Evolutionary conservation across 2,329 filamentous ascomycete genomes (phyloP), one percentile per base, ranked within the genome.

Genomic region (Didymella pomorum): DNA sequence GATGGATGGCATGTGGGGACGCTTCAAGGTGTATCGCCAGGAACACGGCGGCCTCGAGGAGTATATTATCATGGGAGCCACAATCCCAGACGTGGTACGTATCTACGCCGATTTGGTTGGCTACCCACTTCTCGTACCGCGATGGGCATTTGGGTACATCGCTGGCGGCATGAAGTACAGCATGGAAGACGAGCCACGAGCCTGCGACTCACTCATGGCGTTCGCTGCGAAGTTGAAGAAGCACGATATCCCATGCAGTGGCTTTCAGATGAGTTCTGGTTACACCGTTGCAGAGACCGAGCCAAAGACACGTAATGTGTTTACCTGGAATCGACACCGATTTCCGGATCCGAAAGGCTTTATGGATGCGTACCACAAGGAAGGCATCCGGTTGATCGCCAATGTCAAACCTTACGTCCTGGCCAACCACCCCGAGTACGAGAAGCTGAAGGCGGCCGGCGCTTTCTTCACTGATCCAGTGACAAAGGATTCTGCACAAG

Each of bases 341-440:
- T 92, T 92, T 69, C 88, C 89, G 0, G 83, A 91, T 52, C 89
- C 89, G 0, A 82, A 87, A 53, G 84, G 76, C 0, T 91, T 88
- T 75, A 83, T 88, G 29, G 77, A 81, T 10, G 82, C 85, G 44
- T 89, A 86, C 62, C 88, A 89, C 68, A 78, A 79, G 37, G 81
- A 84, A 18, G 89, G 89, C 0, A 88, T 92, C 62, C 81, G 89
- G 0, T 78, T 91, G 9, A 82, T 92, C 35, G 86, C 87, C 20
- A 92, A 92, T 62, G 85, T 92, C 63, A 92, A 92, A 75, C 89
- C 89, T 0, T 92, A 91, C 68, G 80, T 92, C 0, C 79, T 92
- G 1, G 82, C 78, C 0, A 89, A 79, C 26, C 89, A 92, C 61
- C 89, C 89, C 0, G 86, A 86, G 47, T 91, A 91, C 65, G 63